Base-by-base conservation (phyloP, 768 basidiomycete genomes). In the Lactifluus pinguis region DNA sequence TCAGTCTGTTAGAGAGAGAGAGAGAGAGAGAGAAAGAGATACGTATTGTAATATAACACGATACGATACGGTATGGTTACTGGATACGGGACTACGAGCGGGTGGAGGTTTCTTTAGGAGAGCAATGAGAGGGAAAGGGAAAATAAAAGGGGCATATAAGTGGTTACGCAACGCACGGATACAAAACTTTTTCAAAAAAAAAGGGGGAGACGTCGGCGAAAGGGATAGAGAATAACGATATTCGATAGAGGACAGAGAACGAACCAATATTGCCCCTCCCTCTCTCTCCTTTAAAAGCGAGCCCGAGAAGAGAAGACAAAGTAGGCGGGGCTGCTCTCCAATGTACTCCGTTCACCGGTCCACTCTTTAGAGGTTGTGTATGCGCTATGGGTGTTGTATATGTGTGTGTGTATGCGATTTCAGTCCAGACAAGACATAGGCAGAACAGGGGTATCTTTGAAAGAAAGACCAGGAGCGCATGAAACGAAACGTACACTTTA, bases 11-110 rank as follows among this genome's bases (percentile, higher is more conserved):
- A 48, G 60, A 34, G 32, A 34, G 32, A 9, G 32, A 34, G 32
- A 32, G 7, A n/a, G n/a, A 61, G 50, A 25, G 41, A 48, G 50
- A 25, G 32, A 48, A 36, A 39, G 29, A 60, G 21, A 57, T 57
- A 57, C 61, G 61, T 56, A 62, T 56, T 62, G 55, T 57, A 61
- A 53, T 62, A 62, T 62, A 44, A 52, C 53, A 62, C 61, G 61
- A 47, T 53, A 57, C 45, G 55, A 38, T 62, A 62, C 49, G 55
- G 36, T 62, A 53, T 48, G 55, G 47, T 25, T 55, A 49, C 21
- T 34, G 52, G 51, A 11, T 30, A n/a, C n/a, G n/a, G n/a, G 50
- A 61, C 38, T 55, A 61, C 29, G 55, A 51, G 49, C 17, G 55
- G 42, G 49, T 21, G 34, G 55, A 49, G 57, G 42, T 59, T 38